Evolutionary conservation across 495 filamentous ascomycete species (phyloP).

Genomic region (Bryoglossum gracile): DNA sequence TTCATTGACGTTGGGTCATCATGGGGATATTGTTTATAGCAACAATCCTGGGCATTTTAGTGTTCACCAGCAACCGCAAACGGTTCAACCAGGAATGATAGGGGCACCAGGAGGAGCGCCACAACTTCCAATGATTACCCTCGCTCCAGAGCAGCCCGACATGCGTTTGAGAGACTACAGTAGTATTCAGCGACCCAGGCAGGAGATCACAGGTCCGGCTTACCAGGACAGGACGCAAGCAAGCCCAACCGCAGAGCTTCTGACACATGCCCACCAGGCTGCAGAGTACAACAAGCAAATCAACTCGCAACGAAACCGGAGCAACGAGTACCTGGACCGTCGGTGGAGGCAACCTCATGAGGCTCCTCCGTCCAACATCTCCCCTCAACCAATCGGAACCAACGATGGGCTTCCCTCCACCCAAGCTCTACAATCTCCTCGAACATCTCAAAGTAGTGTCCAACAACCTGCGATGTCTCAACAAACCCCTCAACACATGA

Average conservation of each 20-base stretch:
- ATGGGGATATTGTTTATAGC: constrained; percentile 72
- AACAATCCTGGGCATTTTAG: constrained; percentile 58
- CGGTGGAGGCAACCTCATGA: constrained; percentile 75
- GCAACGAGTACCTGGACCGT: constrained; percentile 67
- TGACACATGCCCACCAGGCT: constrained; percentile 80
- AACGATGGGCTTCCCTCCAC: constrained; percentile 36
- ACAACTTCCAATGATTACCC: constrained; percentile 79
- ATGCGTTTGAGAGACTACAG: constrained; percentile 73
- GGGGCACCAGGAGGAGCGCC: constrained; percentile 54
- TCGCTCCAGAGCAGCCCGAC: constrained; percentile 69
- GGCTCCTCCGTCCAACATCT: constrained; percentile 35
- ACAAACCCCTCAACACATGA: constrained; percentile 23
- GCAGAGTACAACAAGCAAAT: constrained; percentile 85
- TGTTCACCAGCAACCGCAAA: constrained; percentile 53
- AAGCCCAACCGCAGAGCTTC: constrained; percentile 71
- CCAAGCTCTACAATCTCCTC: constrained; percentile 26
- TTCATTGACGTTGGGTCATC: constrained; percentile 50
- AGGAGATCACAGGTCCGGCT: constrained; percentile 80
- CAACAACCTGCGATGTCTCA: constrained; percentile 25
- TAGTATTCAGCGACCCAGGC: constrained; percentile 74
- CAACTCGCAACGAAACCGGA: constrained; percentile 63
- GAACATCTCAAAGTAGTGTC: constrained; percentile 16
- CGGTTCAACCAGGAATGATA: constrained; percentile 63
- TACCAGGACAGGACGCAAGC: constrained; percentile 84
- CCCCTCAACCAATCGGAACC: constrained; percentile 38